Evolutionary conservation across 257 asterid species (phyloP).

Genomic region (Nicotiana tomentosiformis): DNA sequence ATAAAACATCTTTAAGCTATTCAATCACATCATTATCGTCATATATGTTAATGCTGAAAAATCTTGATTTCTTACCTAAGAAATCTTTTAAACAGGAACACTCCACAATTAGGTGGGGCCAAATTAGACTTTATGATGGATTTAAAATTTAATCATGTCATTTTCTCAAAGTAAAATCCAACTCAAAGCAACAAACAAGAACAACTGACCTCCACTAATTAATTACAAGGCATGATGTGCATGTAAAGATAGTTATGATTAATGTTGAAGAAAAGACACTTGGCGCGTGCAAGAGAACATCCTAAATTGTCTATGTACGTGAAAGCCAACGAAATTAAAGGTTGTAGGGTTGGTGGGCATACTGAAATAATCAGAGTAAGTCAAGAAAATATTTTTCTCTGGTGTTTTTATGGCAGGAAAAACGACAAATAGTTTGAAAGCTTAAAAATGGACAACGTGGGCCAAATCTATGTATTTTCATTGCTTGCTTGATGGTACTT

Average conservation of each 20-base stretch:
- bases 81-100: slow-evolving; percentile 25
- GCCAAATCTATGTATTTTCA: background rate
- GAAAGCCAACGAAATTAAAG: background rate
- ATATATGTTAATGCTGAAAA: slow-evolving; percentile 19
- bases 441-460: slow-evolving; percentile 6
- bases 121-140: slow-evolving; percentile 23
- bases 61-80: slow-evolving; percentile 44
- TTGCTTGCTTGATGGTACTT: slow-evolving; percentile 1
- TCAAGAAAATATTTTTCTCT: slow-evolving; percentile 9
- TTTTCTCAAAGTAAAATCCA: slow-evolving; percentile 27
- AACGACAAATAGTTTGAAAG: background rate
- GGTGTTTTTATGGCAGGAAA: slow-evolving; percentile 4
- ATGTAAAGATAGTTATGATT: slow-evolving; percentile 12
- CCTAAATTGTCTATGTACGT: background rate
- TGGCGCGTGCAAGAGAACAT: background rate
- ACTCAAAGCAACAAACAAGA: slow-evolving; percentile 22
- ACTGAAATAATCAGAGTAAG: background rate
- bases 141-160: slow-evolving; percentile 31
- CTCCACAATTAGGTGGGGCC: slow-evolving; percentile 31
- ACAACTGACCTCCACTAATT: slow-evolving; percentile 2
- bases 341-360: background rate
- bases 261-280: background rate
- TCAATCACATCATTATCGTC: slow-evolving; percentile 27
- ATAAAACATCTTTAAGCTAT: slow-evolving; percentile 7
- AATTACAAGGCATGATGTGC: background rate